Evolutionary conservation across 257 asterid species (phyloP), one percentile per base, ranked within the genome.

Genomic region (Ilex aquifolium): DNA sequence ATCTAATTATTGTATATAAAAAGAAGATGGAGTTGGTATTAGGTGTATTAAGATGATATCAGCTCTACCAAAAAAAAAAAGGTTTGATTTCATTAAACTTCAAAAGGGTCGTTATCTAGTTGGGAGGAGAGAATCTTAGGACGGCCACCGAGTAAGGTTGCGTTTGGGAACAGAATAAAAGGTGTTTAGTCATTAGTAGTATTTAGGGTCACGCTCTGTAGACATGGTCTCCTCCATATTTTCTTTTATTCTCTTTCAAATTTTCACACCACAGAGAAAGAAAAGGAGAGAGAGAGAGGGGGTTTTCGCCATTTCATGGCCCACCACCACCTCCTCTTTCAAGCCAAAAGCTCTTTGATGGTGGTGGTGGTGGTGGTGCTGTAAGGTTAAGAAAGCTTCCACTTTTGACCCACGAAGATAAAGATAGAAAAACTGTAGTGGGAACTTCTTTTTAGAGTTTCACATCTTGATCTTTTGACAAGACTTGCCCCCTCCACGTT

Each of bases 401-500:
- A 32, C 80, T 76, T 72, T 80, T 17, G 85, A 86, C 83, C 94
- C 87, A 85, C 89, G 59, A 62, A 57, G 73, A 63, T 31, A 48
- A 57, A 55, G 52, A 53, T 56, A 72, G 27, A 13, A 68, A 65
- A 58, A 63, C 44, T 27, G 49, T 74, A 85, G 89, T 88, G 88
- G 95, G 91, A 83, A 69, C 91, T 83, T 29, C 96, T 88, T 87
- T 87, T 87, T 68, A 82, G 84, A 81, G 82, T 73, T 74, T 74
- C 67, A 67, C 72, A 67, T 75, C 70, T 79, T 71, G 62, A 74
- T 72, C 82, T 68, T 81, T 77, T 85, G 85, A 81, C 58, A 75
- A 75, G 79, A 75, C 81, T 72, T 75, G 80, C 67, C 68, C 69
- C 74, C 72, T 61, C 74, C 76, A 68, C 79, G 68, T 76, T 77